A percentile compares a stretch with the other conserved stretches of the same genome.
Evolutionary conservation across 2,329 filamentous ascomycete species (phyloP).

Genomic region (Scortechinia acanthostroma): DNA sequence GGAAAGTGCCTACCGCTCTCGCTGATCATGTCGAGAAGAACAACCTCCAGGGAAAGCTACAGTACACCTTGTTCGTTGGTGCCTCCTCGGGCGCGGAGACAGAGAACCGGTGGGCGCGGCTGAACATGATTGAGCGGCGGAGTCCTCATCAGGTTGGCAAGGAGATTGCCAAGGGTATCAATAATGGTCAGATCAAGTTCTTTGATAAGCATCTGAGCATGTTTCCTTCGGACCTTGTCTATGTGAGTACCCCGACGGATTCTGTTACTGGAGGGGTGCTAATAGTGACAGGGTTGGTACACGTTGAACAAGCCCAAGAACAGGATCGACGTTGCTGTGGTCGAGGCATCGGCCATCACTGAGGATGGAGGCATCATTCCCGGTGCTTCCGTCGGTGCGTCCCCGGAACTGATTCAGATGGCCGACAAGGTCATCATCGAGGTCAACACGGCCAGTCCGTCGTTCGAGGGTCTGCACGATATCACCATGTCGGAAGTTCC

Average conservation of each 20-base stretch:
- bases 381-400: conserved; percentile 77
- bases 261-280: conserved; percentile 1
- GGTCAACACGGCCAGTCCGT: conserved; percentile 80
- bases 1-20: conserved; percentile 75
- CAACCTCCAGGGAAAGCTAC: conserved; percentile 72
- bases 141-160: conserved; percentile 86
- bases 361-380: conserved; percentile 84
- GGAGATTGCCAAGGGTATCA: conserved; percentile 83
- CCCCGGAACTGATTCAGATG: conserved; percentile 81
- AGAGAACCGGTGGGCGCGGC: conserved; percentile 80
- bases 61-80: conserved; percentile 81
- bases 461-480: conserved; percentile 82
- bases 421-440: conserved; percentile 90
- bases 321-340: conserved; percentile 74
- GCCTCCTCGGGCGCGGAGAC: conserved; percentile 86
- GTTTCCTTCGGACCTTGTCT: conserved; percentile 82
- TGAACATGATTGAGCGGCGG: conserved; percentile 85
- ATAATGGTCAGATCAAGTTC: conserved; percentile 80
- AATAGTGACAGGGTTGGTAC: conserved; percentile 58
- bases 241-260: conserved; percentile 35
- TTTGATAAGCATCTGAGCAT: conserved; percentile 91
- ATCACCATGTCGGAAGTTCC: conserved; percentile 84
- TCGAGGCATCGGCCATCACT: conserved; percentile 80
- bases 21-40: conserved; percentile 88
- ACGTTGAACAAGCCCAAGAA: conserved; percentile 72